Evolutionary conservation across 2,329 filamentous ascomycete genomes (phyloP), one percentile per base, ranked within the genome.

Genomic region (Tetracladium maxilliforme): DNA sequence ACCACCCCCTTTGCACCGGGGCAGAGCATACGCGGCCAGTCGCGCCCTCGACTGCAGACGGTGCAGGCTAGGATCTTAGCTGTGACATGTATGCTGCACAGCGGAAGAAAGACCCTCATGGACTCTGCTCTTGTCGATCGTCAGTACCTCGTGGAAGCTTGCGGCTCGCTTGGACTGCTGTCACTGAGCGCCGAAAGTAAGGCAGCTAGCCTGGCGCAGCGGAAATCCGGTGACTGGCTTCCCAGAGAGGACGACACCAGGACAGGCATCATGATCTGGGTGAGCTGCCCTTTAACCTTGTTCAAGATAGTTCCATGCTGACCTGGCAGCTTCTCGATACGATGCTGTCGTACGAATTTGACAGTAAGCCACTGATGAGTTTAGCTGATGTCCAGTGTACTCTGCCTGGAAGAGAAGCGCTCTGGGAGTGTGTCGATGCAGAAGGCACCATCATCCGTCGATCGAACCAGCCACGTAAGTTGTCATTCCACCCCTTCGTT

Each of bases 201-300:
- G n/a, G n/a, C n/a, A n/a, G 31, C 32, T 18, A 7, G 8, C 1
- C 9, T 19, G 10, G 6, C 11, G 14, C 7, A 14, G 7, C 11
- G 15, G 6, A 16, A 8, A 5, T 14, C 15, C 11, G 11, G 21
- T 25, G 19, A 12, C 16, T 10, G 19, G 16, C 14, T 20, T 10
- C 5, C 10, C 14, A 18, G 5, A 10, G 38, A 48, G 26, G 33
- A 42, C 26, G 55, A 59, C 28, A 35, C 38, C 9, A 37, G 55
- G 19, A 50, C 48, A 12, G 52, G 48, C 2, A 56, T 56, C 30
- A 40, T 46, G 24, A 46, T 55, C 25, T 59, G 54, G 52, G 51
- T 54, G 51, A 26, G 43, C 26, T 24, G 15, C 6, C 8, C 7
- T 28, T 13, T 13, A 23, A 6, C n/a, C 25, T 9, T 14, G 10